These are phyloP conservation scores for Adenanthera pavonina DNA, from an alignment of 306 rosid genomes.

Conservation along the genomic window DNA sequence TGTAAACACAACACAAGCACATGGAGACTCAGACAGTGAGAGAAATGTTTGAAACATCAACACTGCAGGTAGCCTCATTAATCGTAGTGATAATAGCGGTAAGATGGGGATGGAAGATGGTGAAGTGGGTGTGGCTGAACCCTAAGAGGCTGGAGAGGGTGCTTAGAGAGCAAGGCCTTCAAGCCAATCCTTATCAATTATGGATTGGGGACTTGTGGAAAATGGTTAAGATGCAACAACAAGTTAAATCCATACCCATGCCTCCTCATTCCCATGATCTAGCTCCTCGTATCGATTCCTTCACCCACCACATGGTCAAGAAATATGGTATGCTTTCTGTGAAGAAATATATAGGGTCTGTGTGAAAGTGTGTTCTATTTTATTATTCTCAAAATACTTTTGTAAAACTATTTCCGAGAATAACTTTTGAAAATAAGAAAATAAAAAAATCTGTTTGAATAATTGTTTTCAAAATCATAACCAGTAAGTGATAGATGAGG, in stretches of 20 bases:
- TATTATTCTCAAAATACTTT: too few species aligned
- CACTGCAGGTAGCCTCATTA: not conserved
- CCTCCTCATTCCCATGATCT: not conserved
- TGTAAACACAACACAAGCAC: not conserved
- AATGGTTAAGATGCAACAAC: not conserved
- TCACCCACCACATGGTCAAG: not conserved
- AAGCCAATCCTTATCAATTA: slow-evolving; percentile 53
- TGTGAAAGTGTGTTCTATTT: too few species aligned
- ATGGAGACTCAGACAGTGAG: not conserved
- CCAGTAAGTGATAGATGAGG: too few species aligned
- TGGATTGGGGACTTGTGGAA: slow-evolving; percentile 39
- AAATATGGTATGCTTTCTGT: not conserved
- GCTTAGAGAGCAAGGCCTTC: slow-evolving; percentile 53
- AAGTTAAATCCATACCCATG: not conserved
- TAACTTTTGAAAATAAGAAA: too few species aligned
- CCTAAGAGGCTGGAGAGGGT: slow-evolving; percentile 58
- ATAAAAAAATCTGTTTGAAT: too few species aligned
- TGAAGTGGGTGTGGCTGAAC: slow-evolving; percentile 60
- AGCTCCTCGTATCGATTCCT: not conserved
- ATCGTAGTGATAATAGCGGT: not conserved
- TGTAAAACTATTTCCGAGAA: too few species aligned
- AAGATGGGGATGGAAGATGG: slow-evolving; percentile 49
- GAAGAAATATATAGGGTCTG: not conserved
- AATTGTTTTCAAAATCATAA: too few species aligned
- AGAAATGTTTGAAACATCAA: not conserved